Base-by-base conservation (phyloP, 805 yeast species). In the Metschnikowia santaceciliae region DNA sequence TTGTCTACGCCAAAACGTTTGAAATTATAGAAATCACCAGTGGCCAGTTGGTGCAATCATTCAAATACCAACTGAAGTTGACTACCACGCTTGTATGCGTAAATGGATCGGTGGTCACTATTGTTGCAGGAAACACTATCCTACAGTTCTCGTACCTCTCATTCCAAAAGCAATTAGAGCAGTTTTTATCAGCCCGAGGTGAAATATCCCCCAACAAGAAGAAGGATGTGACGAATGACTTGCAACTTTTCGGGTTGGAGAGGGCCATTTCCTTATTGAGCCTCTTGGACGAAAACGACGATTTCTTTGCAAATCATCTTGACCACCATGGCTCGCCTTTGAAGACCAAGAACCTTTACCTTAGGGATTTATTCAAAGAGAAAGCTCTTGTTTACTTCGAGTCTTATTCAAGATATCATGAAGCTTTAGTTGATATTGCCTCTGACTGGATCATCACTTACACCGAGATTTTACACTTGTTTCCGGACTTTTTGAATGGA, bases 371-470 rank as follows among this genome's bases (percentile, higher is more conserved):
- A n/a, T 63, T 67, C 53, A 66, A 63, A 42, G 61, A 62, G 30
- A 73, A 67, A 50, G 74, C 71, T 2, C 49, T 56, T 3, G 49
- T 69, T 0, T 55, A 68, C 14, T 74, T 74, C 52, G 71, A 67
- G 35, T 53, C 61, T 14, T 71, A 68, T 51, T 54, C 62, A 3
- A 68, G 63, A 48, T 74, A 62, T 55, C 74, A 69, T 44, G 76
- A 72, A 53, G 56, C 77, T 0, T 57, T 74, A 34, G 74, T 71
- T 1, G 75, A 66, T 2, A 67, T 73, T 15, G 63, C 73, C 11
- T 69, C 74, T 3, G 76, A 72, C 38, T 74, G 78, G 78, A 46
- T 73, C 19, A 59, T 73, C 5, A 61, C 71, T 1, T 68, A 65
- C 40, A 54, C 60, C 14, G 75, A 71, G 47, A 62, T 73, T 1